phyloP scores from a whole-genome alignment of 176 grass and related monocot species.

The Neostapfia colusana region DNA sequence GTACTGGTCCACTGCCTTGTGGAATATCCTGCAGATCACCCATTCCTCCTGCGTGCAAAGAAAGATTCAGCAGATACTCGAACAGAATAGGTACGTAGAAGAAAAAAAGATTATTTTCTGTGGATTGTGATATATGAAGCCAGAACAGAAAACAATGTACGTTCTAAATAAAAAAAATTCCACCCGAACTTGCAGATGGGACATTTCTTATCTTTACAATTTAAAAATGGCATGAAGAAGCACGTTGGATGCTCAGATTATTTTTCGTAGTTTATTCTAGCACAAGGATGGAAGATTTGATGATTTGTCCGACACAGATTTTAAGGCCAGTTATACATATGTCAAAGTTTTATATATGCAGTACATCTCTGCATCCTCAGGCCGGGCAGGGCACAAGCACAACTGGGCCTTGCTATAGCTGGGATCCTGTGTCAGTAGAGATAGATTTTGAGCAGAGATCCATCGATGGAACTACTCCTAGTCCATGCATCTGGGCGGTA shows the following conservation, averaged over 20 bases:
- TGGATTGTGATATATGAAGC: slow-evolving; percentile 10
- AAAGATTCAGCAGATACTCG: slow-evolving; percentile 39
- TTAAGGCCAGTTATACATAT: too few species aligned
- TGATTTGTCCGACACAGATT: slow-evolving; percentile 24
- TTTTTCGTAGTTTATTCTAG: neutral
- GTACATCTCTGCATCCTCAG: slow-evolving; percentile 15
- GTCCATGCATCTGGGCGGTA: neutral
- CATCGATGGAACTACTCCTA: slow-evolving; percentile 28
- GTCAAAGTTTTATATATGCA: too few species aligned
- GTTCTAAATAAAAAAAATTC: neutral
- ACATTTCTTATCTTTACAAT: neutral
- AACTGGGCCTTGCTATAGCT: neutral
- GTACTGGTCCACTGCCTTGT: slow-evolving; percentile 71
- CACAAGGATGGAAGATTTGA: slow-evolving; percentile 3
- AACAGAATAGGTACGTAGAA: neutral
- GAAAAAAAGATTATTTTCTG: neutral
- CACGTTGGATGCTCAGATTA: neutral
- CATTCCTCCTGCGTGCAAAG: slow-evolving; percentile 71
- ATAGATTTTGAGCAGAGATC: slow-evolving; percentile 38
- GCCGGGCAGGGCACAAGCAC: slow-evolving; percentile 35
- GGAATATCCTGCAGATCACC: slow-evolving; percentile 98
- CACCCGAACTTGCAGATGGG: slow-evolving; percentile 8
- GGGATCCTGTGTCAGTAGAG: slow-evolving; percentile 43
- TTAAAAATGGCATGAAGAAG: neutral
- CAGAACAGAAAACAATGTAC: neutral